Evolutionary conservation across 805 yeast genomes (phyloP).

Genomic region (Saturnispora quitensis): DNA sequence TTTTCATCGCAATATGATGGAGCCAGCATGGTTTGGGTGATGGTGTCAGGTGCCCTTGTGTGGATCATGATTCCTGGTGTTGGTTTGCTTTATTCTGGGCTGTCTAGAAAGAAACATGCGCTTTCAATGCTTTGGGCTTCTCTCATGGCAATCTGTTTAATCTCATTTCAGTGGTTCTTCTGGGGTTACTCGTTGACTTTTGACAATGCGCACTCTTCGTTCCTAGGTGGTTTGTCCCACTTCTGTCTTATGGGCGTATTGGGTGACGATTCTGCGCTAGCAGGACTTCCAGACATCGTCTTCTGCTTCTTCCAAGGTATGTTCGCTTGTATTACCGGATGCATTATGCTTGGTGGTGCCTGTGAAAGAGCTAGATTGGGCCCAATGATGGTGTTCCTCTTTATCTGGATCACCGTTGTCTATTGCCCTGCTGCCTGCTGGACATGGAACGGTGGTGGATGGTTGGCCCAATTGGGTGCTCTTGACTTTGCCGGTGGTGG

Average conservation of each 20-base stretch:
- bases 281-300: conserved; percentile 79
- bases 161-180: conserved; percentile 93
- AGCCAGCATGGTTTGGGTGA: conserved; percentile 83
- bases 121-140: conserved; percentile 90
- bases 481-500: conserved; percentile 98
- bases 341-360: conserved; percentile 95
- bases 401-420: conserved; percentile 90
- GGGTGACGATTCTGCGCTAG: conserved; percentile 65
- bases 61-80: conserved; percentile 98
- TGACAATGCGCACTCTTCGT: conserved; percentile 40
- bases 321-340: conserved; percentile 92
- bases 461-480: conserved; percentile 77
- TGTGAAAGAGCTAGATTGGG: conserved; percentile 94
- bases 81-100: conserved; percentile 86
- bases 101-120: conserved; percentile 94
- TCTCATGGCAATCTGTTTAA: conserved; percentile 74
- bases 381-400: conserved; percentile 92
- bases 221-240: conserved; percentile 74
- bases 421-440: conserved; percentile 95
- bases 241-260: conserved; percentile 75
- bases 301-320: conserved; percentile 91
- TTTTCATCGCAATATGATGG: conserved; percentile 60
- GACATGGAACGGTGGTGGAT: conserved; percentile 95
- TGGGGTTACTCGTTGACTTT: conserved; percentile 95
- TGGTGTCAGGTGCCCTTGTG: conserved; percentile 67